Base-by-base conservation (phyloP, 352 stramenopile genomes). In the Globisporangium canariense region DNA sequence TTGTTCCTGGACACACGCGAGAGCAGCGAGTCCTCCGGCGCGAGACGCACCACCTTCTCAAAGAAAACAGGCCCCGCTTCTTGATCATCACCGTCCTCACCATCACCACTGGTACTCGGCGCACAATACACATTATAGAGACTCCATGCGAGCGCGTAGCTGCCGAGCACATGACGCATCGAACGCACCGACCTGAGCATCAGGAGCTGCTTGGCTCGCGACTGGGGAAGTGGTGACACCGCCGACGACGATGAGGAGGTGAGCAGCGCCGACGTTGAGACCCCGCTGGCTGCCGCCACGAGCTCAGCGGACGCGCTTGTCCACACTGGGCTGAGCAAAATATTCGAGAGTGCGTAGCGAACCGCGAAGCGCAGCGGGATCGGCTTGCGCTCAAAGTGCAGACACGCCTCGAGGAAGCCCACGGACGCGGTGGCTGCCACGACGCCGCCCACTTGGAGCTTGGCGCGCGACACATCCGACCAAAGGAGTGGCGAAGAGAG, bases 361-460 rank as follows among this genome's bases (percentile, higher is more conserved):
- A 83, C 52, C 13, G 86, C 86, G 47, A 92, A 90, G 2, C 75
- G 79, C 60, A 94, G 63, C 13, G 86, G 86, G 46, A 94, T 83
- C 5, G 86, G 86, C 1, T 77, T 75, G 2, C 73, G 77, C 50
- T 82, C 71, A 18, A 91, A 56, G 57, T 76, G 70, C 18, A 89
- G 36, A 56, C 81, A 94, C 20, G 68, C 83, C 66, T 94, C 86
- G 2, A 74, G 66, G 57, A 94, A 94, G 34, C 81, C 81, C 16
- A 88, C 52, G 3, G 74, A 59, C 10, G 86, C 70, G 8, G 79
- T 88, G 30, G 70, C 45, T 16, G 58, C 43, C 16, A 73, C 9
- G 1, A 67, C 67, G 7, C 61, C 55, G 18, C 67, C 68, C 3
- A 81, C 45, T 9, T 28, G 66, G n/a, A 69, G 41, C n/a, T 50